Percentiles rank a stretch among this genome's conserved stretches.
Conservation (phyloP, 75 land plant species). For the Cryptomeria japonica region DNA sequence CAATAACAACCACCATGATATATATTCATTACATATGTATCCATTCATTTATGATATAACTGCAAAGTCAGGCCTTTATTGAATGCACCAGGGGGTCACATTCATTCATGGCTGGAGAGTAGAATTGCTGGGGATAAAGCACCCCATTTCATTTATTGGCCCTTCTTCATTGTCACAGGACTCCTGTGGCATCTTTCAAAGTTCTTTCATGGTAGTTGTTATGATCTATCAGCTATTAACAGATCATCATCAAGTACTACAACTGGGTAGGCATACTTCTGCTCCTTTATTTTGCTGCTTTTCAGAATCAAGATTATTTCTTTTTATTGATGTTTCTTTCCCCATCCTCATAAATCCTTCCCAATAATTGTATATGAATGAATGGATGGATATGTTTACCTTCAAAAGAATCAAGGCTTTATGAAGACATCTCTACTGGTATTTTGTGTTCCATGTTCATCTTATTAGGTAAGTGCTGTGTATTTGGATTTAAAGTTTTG, state of each 20-base stretch:
- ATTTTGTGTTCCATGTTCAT: not conserved
- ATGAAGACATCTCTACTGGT: not conserved
- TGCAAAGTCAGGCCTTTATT: not conserved
- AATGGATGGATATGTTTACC: not conserved
- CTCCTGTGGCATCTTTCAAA: not conserved
- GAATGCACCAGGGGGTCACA: not conserved
- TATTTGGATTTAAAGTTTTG: not conserved
- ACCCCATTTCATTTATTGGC: not conserved
- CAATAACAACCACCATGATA: not conserved
- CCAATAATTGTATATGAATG: not conserved
- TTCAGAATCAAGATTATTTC: not conserved
- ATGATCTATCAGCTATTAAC: not conserved
- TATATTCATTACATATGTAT: not conserved
- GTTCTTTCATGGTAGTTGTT: not conserved
- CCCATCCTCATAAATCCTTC: not conserved
- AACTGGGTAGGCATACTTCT: not conserved
- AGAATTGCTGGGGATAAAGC: not conserved
- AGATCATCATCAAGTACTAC: not conserved
- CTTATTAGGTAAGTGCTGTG: not conserved
- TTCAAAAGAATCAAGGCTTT: not conserved
- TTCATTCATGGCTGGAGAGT: not conserved
- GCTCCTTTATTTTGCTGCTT: not conserved
- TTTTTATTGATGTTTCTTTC: too few relatives aligned
- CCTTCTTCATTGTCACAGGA: not conserved
- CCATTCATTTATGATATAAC: conserved; percentile 2